Evolutionary conservation across 352 stramenopile genomes (phyloP), one percentile per base, ranked within the genome.

Genomic region (Stramenopiles sp.): DNA sequence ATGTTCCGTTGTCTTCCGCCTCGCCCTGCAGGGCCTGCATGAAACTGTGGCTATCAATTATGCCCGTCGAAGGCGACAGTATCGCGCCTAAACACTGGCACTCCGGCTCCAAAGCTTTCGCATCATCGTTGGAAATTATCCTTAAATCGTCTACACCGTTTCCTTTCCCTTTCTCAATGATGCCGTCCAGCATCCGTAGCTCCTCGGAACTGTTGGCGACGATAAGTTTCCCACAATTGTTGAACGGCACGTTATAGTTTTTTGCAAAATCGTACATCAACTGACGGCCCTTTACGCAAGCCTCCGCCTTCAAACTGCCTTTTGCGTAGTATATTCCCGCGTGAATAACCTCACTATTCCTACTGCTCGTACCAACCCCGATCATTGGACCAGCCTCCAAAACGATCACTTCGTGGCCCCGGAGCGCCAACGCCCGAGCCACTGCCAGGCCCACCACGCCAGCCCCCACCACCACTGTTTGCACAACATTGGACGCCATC

Each of bases 281-380:
- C 30, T 89, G 68, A 68, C 86, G 84, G 3, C 94, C 94, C 73
- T 83, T 76, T 0, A 98, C 85, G 75, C 94, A 98, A 31, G 95
- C 84, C 34, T 75, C 81, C 4, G 90, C 87, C 81, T 98, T 98
- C 68, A 88, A 84, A 79, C 84, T 94, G 35, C 86, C 74, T 31
- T 82, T 76, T 49, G 82, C 75, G 83, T 98, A 98, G 81, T 98
- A 98, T 31, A 98, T 90, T 0, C 88, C 88, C 34, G 81, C 91
- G 80, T 98, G 94, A 34, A 98, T 88, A 18, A 98, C 93, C 79
- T 97, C 90, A 71, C 88, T 96, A 79, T 96, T 98, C 37, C 93
- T 86, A 35, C 84, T 87, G 74, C 85, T 94, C 73, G 84, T 91
- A 78, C 92, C 88, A 76, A 89, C 85, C 12, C 89, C 89, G 34